phyloP scores from a whole-genome alignment of 192 early-diverging fungal genomes.

The Phlyctochytrium arcticum region DNA sequence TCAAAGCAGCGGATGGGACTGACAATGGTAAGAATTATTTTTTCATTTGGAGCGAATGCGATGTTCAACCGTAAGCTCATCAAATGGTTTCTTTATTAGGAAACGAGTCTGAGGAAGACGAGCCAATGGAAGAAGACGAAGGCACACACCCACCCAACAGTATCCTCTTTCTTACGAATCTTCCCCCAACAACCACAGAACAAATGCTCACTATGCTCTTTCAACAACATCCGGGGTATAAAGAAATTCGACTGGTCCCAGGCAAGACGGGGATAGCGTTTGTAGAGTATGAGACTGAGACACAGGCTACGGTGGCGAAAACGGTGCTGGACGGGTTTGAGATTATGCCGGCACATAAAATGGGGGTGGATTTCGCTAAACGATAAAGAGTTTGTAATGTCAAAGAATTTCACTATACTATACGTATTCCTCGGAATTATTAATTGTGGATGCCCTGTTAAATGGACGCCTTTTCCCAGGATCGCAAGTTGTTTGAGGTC shows the following conservation, averaged over 20 bases:
- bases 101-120: too few species aligned
- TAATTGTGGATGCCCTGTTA: too few species aligned
- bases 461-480: too few species aligned
- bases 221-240: conserved; percentile 62
- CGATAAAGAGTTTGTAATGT: background rate
- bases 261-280: conserved; percentile 62
- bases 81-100: too few species aligned
- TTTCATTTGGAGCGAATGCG: too few species aligned
- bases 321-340: conserved; percentile 55
- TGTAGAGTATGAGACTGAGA: conserved; percentile 58
- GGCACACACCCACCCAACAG: conserved; percentile 4
- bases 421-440: too few species aligned
- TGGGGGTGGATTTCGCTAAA: conserved; percentile 54
- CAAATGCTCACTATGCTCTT: conserved; percentile 51
- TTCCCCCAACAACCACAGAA: conserved; percentile 39
- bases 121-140: background rate
- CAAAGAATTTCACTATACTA: too few species aligned
- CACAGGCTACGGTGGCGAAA: conserved; percentile 51
- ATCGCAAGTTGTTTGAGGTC: too few species aligned
- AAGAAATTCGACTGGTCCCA: conserved; percentile 63
- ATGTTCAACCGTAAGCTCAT: too few species aligned
- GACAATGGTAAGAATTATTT: too few species aligned
- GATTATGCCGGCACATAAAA: conserved; percentile 22
- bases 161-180: conserved; percentile 17
- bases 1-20: conserved; percentile 29